phyloP scores from a whole-genome alignment of 2,329 filamentous ascomycete genomes.

The Trichoderma harzianum region DNA sequence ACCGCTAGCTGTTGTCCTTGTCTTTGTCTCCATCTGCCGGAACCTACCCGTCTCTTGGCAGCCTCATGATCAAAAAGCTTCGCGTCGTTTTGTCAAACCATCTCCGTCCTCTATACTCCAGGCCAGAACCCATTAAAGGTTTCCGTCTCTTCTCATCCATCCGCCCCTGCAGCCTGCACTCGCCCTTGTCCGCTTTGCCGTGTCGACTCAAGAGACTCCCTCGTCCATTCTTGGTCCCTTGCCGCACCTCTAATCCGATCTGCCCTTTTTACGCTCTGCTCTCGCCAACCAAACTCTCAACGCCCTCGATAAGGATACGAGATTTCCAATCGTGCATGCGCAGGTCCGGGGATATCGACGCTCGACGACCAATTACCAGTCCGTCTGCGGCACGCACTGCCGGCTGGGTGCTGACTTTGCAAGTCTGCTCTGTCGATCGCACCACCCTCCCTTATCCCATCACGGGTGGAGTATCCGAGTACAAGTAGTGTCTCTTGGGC shows the following conservation, averaged over 20 bases:
- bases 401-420: neutral
- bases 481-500: neutral
- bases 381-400: neutral
- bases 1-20: neutral
- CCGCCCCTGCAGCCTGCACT: neutral
- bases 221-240: neutral
- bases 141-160: neutral
- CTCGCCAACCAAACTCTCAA: neutral
- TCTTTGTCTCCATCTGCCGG: neutral
- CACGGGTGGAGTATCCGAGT: neutral
- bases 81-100: neutral
- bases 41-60: conserved; percentile 10
- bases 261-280: neutral
- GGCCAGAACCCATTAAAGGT: neutral
- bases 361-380: neutral
- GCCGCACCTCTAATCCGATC: neutral
- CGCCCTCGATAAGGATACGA: neutral
- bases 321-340: neutral
- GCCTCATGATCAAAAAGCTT: neutral
- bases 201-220: neutral
- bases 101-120: neutral
- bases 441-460: neutral
- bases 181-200: neutral
- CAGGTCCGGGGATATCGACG: neutral
- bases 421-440: conserved; percentile 10